Conservation (phyloP, 2,329 filamentous ascomycete genomes). For the Aspergillus sp. region DNA sequence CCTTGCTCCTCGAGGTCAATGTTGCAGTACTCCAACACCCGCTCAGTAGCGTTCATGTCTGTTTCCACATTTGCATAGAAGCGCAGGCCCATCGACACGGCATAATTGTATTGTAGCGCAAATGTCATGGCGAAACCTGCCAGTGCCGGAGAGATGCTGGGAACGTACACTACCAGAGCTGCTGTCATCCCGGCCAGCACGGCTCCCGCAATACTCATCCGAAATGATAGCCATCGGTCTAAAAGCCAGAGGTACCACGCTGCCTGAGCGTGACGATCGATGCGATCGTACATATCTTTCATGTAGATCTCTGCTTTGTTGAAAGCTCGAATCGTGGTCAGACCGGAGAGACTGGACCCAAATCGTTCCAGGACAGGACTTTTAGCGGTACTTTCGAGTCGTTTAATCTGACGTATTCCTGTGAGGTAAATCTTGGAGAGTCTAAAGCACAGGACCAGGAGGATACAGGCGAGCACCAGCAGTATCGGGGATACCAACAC, state of each 20-base stretch:
- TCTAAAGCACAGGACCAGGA: constrained; percentile 59
- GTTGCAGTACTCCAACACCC: constrained; percentile 73
- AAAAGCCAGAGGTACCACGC: constrained; percentile 70
- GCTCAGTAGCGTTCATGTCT: constrained; percentile 76
- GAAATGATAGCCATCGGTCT: constrained; percentile 75
- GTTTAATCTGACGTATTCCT: constrained; percentile 60
- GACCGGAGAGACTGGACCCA: constrained; percentile 68
- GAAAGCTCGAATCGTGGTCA: constrained; percentile 75
- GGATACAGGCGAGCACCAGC: constrained; percentile 59
- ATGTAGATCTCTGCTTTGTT: constrained; percentile 68
- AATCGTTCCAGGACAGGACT: constrained; percentile 80
- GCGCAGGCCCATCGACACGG: constrained; percentile 68
- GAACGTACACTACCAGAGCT: constrained; percentile 63
- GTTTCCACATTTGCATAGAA: constrained; percentile 72
- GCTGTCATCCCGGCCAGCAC: constrained; percentile 68
- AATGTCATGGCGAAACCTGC: constrained; percentile 77
- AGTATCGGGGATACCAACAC: constrained; percentile 68
- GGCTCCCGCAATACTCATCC: constrained; percentile 72
- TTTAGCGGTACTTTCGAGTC: constrained; percentile 73
- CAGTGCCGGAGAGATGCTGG: constrained; percentile 66
- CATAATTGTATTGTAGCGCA: constrained; percentile 68
- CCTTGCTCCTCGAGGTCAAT: constrained; percentile 67
- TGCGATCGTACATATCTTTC: constrained; percentile 65
- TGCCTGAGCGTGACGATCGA: constrained; percentile 67
- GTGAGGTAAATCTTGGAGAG: constrained; percentile 65